A percentile compares a stretch with the other conserved stretches of the same genome.
These are phyloP conservation scores for Roridomyces roridus DNA, from an alignment of 768 basidiomycete species.

Conservation along the genomic window DNA sequence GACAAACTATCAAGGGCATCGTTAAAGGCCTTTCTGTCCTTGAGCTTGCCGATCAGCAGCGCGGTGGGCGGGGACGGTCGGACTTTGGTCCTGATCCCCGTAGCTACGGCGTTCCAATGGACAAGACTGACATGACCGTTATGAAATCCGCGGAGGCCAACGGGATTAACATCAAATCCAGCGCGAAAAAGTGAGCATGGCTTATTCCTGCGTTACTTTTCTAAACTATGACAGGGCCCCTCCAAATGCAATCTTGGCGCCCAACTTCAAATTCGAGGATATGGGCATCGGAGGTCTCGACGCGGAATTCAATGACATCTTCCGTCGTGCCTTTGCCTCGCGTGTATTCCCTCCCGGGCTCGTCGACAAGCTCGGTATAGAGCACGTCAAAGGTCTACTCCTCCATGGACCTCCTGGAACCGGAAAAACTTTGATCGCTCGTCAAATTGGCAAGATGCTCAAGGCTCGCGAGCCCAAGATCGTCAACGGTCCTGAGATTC, in stretches of 20 bases:
- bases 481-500: constrained; percentile 96
- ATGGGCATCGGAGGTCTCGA: constrained; percentile 99
- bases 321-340: constrained; percentile 97
- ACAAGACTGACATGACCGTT: constrained; percentile 90
- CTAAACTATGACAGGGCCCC: constrained; percentile 60
- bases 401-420: constrained; percentile 97
- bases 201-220: constrained; percentile 1
- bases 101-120: constrained; percentile 80
- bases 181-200: constrained; percentile 77
- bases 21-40: constrained; percentile 66
- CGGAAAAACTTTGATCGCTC: constrained; percentile 96
- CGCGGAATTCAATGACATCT: constrained; percentile 93
- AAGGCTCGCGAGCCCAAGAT: constrained; percentile 98
- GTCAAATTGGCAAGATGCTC: constrained; percentile 99
- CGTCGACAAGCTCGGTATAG: constrained; percentile 96
- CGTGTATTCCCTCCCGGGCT: constrained; percentile 98
- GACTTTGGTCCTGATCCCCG: constrained; percentile 29
- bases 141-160: constrained; percentile 78
- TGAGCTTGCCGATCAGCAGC: constrained; percentile 69
- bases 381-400: constrained; percentile 98
- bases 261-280: constrained; percentile 99
- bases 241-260: constrained; percentile 93
- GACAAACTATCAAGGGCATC: constrained; percentile 76
- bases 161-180: constrained; percentile 89
- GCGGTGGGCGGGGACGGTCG: constrained; percentile 35